Base-by-base conservation (phyloP, 2,329 filamentous ascomycete species). In the Paraphaeosphaeria sporulosa region DNA sequence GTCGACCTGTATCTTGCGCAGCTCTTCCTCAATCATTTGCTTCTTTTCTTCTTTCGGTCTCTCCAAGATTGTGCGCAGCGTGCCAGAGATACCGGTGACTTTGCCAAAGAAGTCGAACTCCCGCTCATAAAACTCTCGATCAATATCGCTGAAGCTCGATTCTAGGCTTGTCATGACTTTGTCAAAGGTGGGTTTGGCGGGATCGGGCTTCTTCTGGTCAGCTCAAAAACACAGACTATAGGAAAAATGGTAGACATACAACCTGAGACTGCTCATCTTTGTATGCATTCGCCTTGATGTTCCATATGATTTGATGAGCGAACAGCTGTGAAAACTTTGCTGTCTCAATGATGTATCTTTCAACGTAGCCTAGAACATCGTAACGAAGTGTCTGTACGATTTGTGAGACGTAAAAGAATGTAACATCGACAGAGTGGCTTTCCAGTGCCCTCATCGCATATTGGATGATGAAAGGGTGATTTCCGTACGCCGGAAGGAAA, bases 301-400 rank as follows among this genome's bases (percentile, higher is more conserved):
- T 99, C 95, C 96, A 99, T 74, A 99, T 99, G 67, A 99, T 98
- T 72, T 99, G 95, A 77, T 99, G 96, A 2, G 96, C 94, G 78
- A 99, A 99, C 9, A 98, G 82, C 77, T 98, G 95, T n/a, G 95
- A 98, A 73, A 97, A 94, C 70, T 96, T 94, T 1, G 94, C 95
- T 0, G 96, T 97, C 80, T 99, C 95, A 17, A 98, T 85, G 57
- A 99, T 98, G 74, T 97, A 99, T 47, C 94, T 87, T 78, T 97
- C 93, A 2, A 97, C 94, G 73, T 99, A 99, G 58, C 95, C 95
- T 25, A 99, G 84, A 13, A 86, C 87, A 82, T 99, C 95, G 71
- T 98, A 97, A 56, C 95, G 90, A 46, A 99, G 85, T 46, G 92
- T 91, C 77, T 99, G 95, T 15, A 99, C 95, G 69, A 99, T 96